Base-by-base conservation (phyloP, 2,329 filamentous ascomycete species). In the Phaeosphaeriaceae sp. region DNA sequence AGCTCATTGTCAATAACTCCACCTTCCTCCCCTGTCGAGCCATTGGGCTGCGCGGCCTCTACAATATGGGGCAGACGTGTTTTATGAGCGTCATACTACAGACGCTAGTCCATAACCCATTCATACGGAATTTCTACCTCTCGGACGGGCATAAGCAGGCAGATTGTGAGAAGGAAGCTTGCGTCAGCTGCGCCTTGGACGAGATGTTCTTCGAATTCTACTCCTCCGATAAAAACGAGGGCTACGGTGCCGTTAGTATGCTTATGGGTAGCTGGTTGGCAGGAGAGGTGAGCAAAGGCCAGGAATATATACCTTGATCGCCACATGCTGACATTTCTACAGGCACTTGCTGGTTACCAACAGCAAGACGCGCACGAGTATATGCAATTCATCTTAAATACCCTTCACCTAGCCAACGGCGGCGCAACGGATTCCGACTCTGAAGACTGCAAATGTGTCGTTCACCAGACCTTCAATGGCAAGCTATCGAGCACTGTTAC, bases 281-380 rank as follows among this genome's bases (percentile, higher is more conserved):
- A 4, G 89, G 90, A 71, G 77, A 77, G 69, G 81, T 76, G 86
- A 83, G 76, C n/a, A 15, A 82, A 70, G 82, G 16, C 29, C 20
- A 23, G 32, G 23, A 18, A 18, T 16, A 35, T 46, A 41, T 21
- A 18, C 18, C 4, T 8, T 46, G 16, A 13, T 44, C 12, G 20
- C 16, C 21, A 18, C 9, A 16, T 34, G 38, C 49, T 60, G 26
- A 60, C 34, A 23, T 15, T 8, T 36, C 12, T 21, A 6, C 35
- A 73, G 71, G 70, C 74, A 15, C 66, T 81, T 17, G 90, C 93
- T 1, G 94, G 92, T 9, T 96, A 95, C 64, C 90, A 92, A 65
- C 93, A 97, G 74, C 93, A 97, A 76, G 93, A 97, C 68, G 93
- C 93, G 0, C 93, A 97, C 69, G 93, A 97, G 71, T 97, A 96